phyloP scores from a whole-genome alignment of 2,329 filamentous ascomycete species.

The Coniella lustricola region DNA sequence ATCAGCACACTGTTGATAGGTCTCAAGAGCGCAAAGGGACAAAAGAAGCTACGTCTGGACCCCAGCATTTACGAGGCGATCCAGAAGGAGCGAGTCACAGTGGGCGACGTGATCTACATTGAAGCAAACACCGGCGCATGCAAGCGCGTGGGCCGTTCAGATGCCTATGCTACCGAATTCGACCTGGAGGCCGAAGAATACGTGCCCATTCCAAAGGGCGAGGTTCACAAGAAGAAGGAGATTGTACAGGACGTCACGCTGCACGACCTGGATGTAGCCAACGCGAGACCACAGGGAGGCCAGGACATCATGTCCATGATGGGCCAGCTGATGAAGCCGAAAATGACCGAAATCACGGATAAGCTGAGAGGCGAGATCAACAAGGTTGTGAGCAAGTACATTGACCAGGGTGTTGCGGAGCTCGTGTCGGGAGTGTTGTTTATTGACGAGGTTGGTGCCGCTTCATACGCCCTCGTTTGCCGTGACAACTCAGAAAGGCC shows the following conservation, averaged over 20 bases:
- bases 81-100: constrained; percentile 92
- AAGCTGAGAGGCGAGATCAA: constrained; percentile 95
- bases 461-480: constrained; percentile 4
- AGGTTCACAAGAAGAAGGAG: constrained; percentile 99
- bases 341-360: constrained; percentile 99
- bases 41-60: constrained; percentile 94
- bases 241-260: constrained; percentile 98
- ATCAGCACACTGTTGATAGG: constrained; percentile 94
- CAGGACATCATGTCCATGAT: constrained; percentile 99
- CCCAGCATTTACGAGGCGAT: constrained; percentile 99
- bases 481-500: constrained; percentile 5
- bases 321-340: constrained; percentile 99
- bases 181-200: constrained; percentile 98
- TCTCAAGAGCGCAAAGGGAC: constrained; percentile 89
- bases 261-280: constrained; percentile 93
- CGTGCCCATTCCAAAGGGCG: constrained; percentile 95
- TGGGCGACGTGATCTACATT: constrained; percentile 98
- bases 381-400: constrained; percentile 98
- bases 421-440: constrained; percentile 97
- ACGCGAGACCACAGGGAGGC: constrained; percentile 88
- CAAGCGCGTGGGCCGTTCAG: constrained; percentile 91
- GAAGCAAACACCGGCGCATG: constrained; percentile 98
- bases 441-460: constrained; percentile 77
- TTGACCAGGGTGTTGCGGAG: constrained; percentile 95
- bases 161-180: constrained; percentile 97